Evolutionary conservation across 2,329 filamentous ascomycete genomes (phyloP).

Genomic region (Fusarium pseudoanthophilum): DNA sequence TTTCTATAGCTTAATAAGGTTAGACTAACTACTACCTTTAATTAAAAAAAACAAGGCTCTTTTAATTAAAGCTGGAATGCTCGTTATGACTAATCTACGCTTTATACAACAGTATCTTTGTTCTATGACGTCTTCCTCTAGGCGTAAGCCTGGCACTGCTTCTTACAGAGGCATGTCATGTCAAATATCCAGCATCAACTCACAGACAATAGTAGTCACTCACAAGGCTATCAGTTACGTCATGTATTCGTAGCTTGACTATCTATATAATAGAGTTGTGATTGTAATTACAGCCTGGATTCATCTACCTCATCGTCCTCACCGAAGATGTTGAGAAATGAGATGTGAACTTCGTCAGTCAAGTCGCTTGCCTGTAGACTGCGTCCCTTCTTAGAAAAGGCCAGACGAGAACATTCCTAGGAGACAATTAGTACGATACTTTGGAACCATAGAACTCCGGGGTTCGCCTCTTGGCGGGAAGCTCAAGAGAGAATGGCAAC

Average conservation of each 20-base stretch:
- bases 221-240: background rate
- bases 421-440: constrained; percentile 21
- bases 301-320: constrained; percentile 57
- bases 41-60: too few relatives aligned
- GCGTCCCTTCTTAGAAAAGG: constrained; percentile 86
- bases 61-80: too few relatives aligned
- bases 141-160: background rate
- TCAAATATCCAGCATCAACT: background rate
- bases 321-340: constrained; percentile 84
- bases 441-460: background rate
- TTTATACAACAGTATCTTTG: too few relatives aligned
- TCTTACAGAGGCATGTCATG: background rate
- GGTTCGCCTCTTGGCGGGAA: background rate
- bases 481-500: background rate
- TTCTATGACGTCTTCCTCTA: background rate
- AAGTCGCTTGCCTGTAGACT: constrained; percentile 93
- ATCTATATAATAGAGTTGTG: background rate
- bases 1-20: too few relatives aligned
- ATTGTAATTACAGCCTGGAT: constrained; percentile 48
- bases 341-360: constrained; percentile 86
- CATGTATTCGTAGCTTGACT: background rate
- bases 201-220: background rate
- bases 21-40: too few relatives aligned
- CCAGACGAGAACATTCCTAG: constrained; percentile 83
- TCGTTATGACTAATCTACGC: too few relatives aligned